Base-by-base conservation (phyloP, 208 protist species). In the Trypanosoma rangeli region DNA sequence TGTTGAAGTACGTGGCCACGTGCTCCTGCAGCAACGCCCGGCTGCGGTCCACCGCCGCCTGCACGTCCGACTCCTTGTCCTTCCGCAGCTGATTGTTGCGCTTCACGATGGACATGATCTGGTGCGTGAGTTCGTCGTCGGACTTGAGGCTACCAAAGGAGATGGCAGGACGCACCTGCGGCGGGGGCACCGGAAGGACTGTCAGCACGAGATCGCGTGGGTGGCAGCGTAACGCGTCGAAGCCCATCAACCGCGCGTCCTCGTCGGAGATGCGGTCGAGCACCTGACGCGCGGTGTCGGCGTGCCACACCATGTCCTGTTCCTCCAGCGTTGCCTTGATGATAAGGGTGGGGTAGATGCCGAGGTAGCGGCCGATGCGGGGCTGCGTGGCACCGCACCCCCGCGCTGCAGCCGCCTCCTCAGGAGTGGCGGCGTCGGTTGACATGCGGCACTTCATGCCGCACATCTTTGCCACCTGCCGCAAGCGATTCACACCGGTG, bases 91-190 rank as follows among this genome's bases (percentile, higher is more conserved):
- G 73, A 10, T 90, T 94, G 80, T 99, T 99, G 7, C 86, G 85
- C 74, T 98, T 98, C 35, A 99, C 81, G 44, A 99, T 99, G 64
- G 99, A 95, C 67, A 82, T 83, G 26, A 99, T 91, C 76, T 99
- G 99, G 73, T 98, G 91, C 33, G 98, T 99, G 24, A 99, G 84
- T 87, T 99, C 98, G 82, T 99, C 98, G 70, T 99, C 94, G 28
- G 88, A 90, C 70, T 93, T 90, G 4, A 83, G 70, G 24, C 84
- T 68, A 18, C 86, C 85, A 58, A 98, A 94, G 46, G 91, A 70
- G 57, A 99, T 92, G 29, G 95, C 90, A 3, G 99, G 99, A n/a
- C 99, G 91, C 46, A 99, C 98, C 60, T 94, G 86, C 35, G 98
- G 98, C 61, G 99, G 99, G 5, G 98, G 94, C 13, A 99, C 95